phyloP scores from a whole-genome alignment of 768 basidiomycete genomes.

The Sarcomyxa edulis region DNA sequence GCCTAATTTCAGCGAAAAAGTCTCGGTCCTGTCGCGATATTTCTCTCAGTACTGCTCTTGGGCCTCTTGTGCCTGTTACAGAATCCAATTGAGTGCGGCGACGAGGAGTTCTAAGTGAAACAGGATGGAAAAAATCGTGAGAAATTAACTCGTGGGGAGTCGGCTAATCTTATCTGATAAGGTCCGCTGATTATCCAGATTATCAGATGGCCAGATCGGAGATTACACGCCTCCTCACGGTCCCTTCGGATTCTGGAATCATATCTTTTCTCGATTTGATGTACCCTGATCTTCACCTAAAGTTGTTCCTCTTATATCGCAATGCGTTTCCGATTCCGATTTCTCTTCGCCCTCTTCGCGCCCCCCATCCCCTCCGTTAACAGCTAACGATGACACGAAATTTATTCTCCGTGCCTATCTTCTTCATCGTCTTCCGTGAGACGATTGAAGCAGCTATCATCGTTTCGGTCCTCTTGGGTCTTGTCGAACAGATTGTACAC shows the following conservation, averaged over 20 bases:
- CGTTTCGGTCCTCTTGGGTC: slow-evolving; percentile 84
- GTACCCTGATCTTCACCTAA: not conserved
- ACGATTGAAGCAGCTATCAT: slow-evolving; percentile 91
- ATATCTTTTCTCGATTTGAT: too few relatives aligned
- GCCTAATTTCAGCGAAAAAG: too few relatives aligned
- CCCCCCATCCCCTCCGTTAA: slow-evolving; percentile 6
- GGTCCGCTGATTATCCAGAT: not conserved
- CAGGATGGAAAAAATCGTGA: slow-evolving; percentile 2
- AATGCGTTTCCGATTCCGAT: slow-evolving; percentile 11
- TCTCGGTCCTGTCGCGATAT: too few relatives aligned
- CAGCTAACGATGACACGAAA: slow-evolving; percentile 52
- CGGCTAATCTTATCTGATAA: slow-evolving; percentile 11
- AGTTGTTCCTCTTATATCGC: not conserved
- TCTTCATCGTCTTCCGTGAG: slow-evolving; percentile 96
- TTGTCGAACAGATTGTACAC: slow-evolving; percentile 80
- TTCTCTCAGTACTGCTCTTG: too few relatives aligned
- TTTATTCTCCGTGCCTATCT: slow-evolving; percentile 87
- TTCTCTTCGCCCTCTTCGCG: slow-evolving; percentile 9
- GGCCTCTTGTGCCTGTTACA: too few relatives aligned
- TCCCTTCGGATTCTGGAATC: too few relatives aligned
- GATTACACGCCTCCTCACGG: not conserved
- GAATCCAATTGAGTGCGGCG: too few relatives aligned
- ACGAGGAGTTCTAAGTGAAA: too few relatives aligned
- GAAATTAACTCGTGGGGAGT: slow-evolving; percentile 3
- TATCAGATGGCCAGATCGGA: slow-evolving; percentile 2